phyloP scores from a whole-genome alignment of 1,139 yeast genomes.

The Pneumocystis murina region DNA sequence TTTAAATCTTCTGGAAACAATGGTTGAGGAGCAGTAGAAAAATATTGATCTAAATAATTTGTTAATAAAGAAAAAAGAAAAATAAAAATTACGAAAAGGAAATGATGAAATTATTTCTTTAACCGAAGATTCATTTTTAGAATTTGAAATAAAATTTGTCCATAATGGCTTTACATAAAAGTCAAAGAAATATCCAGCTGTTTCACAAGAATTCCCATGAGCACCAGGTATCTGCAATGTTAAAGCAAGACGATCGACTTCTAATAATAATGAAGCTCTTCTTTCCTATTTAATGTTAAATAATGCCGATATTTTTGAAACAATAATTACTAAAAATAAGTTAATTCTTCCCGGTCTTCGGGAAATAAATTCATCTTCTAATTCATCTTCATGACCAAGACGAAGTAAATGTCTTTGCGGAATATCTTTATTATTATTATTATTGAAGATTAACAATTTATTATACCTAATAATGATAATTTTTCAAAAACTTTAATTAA shows the following conservation, averaged over 20 bases:
- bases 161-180: constrained; percentile 25
- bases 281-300: constrained; percentile 6
- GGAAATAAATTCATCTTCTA: neutral
- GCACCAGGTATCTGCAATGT: constrained; percentile 28
- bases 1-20: constrained; percentile 7
- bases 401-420: constrained; percentile 19
- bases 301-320: neutral
- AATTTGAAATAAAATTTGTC: constrained; percentile 17
- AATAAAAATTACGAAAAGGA: neutral
- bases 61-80: neutral
- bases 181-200: constrained; percentile 29
- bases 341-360: constrained; percentile 5
- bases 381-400: constrained; percentile 18
- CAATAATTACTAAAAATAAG: neutral
- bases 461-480: constrained; percentile 12
- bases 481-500: constrained; percentile 18
- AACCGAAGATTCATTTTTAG: constrained; percentile 6
- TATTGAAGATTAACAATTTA: neutral
- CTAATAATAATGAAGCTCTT: constrained; percentile 18
- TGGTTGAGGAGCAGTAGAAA: constrained; percentile 14
- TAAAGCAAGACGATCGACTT: constrained; percentile 26
- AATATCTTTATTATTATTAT: constrained; percentile 13
- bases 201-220: constrained; percentile 30
- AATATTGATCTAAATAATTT: constrained; percentile 17
- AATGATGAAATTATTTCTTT: neutral